A percentile compares a stretch with the other conserved stretches of the same genome.
These are phyloP conservation scores for Colletotrichum graminicola DNA, from an alignment of 2,329 filamentous ascomycete genomes.

Conservation along the genomic window DNA sequence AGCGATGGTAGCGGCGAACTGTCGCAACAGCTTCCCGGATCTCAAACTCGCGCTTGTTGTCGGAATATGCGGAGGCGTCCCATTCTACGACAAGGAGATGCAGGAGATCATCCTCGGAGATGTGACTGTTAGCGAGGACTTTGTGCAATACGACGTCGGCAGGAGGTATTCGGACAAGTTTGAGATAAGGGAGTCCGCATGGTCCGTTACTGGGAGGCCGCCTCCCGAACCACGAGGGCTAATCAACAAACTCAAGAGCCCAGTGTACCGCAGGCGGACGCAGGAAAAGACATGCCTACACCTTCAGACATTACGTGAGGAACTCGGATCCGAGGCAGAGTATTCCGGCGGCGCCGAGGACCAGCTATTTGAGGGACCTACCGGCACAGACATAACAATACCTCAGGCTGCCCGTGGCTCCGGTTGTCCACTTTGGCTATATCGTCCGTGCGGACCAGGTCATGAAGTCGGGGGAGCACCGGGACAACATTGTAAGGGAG, in stretches of 20 bases:
- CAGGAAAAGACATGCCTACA: not conserved
- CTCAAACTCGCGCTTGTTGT: not conserved
- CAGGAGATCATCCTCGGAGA: not conserved
- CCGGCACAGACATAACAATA: not conserved
- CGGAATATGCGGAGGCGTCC: not conserved
- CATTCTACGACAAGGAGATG: not conserved
- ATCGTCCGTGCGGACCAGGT: not conserved
- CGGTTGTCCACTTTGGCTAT: not conserved
- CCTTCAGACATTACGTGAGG: not conserved
- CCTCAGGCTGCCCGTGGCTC: not conserved
- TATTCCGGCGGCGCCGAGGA: not conserved
- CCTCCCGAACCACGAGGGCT: too few species aligned
- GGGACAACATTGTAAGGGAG: not conserved
- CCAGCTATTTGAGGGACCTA: not conserved
- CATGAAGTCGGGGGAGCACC: not conserved
- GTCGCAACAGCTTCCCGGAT: not conserved
- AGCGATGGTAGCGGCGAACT: not conserved
- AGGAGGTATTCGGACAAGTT: not conserved
- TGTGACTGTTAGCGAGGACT: not conserved
- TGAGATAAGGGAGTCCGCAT: not conserved
- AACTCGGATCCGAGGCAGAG: not conserved
- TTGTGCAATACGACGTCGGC: not conserved
- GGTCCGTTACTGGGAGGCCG: not conserved
- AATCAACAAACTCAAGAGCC: not conserved
- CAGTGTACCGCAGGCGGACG: not conserved